These are phyloP conservation scores for Boehmeria nivea DNA, from an alignment of 306 rosid species.

Conservation along the genomic window DNA sequence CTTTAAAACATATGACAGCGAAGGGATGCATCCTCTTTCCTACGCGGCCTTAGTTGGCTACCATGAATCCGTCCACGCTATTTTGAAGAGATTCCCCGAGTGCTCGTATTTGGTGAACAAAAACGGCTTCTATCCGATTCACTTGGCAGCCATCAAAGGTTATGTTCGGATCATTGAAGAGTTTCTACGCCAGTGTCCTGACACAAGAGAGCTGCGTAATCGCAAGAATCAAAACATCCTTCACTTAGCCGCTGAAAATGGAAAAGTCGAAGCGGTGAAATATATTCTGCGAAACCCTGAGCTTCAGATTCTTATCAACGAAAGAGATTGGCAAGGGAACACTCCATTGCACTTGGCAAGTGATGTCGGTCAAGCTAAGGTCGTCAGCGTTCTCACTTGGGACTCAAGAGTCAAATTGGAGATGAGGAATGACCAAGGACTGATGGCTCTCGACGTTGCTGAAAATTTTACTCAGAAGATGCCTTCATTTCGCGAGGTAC, in stretches of 20 bases:
- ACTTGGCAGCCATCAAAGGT: too few relatives aligned
- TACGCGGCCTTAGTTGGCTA: too few relatives aligned
- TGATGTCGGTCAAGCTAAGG: not conserved
- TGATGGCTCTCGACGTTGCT: slow-evolving; percentile 2
- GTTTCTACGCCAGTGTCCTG: too few relatives aligned
- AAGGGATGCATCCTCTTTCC: too few relatives aligned
- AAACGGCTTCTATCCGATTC: too few relatives aligned
- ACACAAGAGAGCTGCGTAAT: too few relatives aligned
- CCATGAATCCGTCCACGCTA: too few relatives aligned
- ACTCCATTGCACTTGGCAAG: slow-evolving; percentile 36
- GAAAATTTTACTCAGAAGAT: not conserved
- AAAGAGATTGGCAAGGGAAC: slow-evolving; percentile 3
- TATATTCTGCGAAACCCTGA: slow-evolving; percentile 1
- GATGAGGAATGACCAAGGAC: not conserved
- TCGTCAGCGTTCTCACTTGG: slow-evolving; percentile 3
- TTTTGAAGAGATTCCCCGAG: too few relatives aligned
- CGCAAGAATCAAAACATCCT: too few relatives aligned
- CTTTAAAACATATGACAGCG: too few relatives aligned
- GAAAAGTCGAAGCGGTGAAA: slow-evolving; percentile 1
- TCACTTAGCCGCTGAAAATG: slow-evolving; percentile 10
- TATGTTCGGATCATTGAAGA: too few relatives aligned
- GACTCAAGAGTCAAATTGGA: not conserved
- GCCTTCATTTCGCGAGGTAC: not conserved
- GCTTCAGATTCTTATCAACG: slow-evolving; percentile 13
- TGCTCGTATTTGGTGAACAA: too few relatives aligned